Base-by-base conservation (phyloP, 345 rosid species). In the Pelargonium nanum region DNA sequence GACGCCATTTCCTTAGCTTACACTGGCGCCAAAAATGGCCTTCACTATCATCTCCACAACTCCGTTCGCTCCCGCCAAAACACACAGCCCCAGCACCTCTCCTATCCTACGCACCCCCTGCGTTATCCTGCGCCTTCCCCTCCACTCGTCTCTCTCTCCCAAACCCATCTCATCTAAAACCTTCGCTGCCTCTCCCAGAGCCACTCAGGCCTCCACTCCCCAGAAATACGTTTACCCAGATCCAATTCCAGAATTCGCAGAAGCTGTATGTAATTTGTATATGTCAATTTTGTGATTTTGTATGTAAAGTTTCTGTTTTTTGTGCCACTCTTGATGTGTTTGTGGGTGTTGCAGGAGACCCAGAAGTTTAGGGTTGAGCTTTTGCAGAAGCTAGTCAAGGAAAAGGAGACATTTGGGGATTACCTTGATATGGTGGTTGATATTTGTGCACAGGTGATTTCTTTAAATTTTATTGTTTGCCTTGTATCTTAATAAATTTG, bases 241-340 rank as follows among this genome's bases (percentile, higher is more conserved):
- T 59, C 88, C 88, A 10, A 65, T 70, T 61, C 81, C 78, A 19
- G 70, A 75, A 51, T 83, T 81, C 24, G 78, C 79, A 19, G 60
- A 57, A 30, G 65, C 72, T 19, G 82, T 78, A 55, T 56, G 78
- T 55, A 21, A 6, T 34, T n/a, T 15, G 19, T 24, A 1, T 4
- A 19, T 53, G 1, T 23, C 2, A 15, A 12, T 32, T 22, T 48
- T 0, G 10, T 8, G 22, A 32, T 6, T 30, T 19, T 22, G 17
- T 22, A 57, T 4, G 28, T 62, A n/a, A 17, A 15, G 48, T 54
- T 30, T 1, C 6, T 28, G 19, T 17, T 45, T 25, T 26, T 20
- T 5, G 9, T 51, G 1, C 52, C 23, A 26, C 60, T 44, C 4
- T 61, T 23, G 50, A 8, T n/a, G 19, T 48, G 19, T 48, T 55